A percentile compares a stretch with the other conserved stretches of the same genome.
These are phyloP conservation scores for Artemisia argyi DNA, from an alignment of 129 eudicot genomes.

Conservation along the genomic window DNA sequence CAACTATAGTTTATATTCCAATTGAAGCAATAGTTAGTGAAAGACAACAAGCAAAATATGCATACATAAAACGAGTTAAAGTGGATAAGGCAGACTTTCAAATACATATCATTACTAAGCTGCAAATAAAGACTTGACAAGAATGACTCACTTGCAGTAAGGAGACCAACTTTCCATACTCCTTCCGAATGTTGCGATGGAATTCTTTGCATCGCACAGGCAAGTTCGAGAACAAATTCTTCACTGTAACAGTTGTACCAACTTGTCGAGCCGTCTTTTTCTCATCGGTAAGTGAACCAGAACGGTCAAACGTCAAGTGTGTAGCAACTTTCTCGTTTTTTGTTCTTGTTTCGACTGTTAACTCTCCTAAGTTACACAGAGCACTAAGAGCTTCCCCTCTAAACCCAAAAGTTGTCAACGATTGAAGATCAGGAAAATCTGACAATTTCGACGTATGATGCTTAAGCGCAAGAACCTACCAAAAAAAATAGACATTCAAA, in stretches of 20 bases:
- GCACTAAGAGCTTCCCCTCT: slow-evolving; percentile 98
- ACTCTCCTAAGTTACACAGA: slow-evolving; percentile 70
- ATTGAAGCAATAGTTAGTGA: background rate
- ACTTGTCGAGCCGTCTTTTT: slow-evolving; percentile 82
- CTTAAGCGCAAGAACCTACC: slow-evolving; percentile 85
- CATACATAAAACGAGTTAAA: background rate
- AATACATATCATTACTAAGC: background rate
- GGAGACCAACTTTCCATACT: slow-evolving; percentile 82
- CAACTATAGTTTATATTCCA: background rate
- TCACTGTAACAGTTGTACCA: slow-evolving; percentile 90
- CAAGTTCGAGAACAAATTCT: slow-evolving; percentile 79
- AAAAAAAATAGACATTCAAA: background rate
- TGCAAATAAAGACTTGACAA: slow-evolving; percentile 8
- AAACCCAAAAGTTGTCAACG: slow-evolving; percentile 81
- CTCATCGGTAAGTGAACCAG: slow-evolving; percentile 67
- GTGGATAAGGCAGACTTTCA: too few relatives aligned
- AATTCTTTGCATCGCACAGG: slow-evolving; percentile 95
- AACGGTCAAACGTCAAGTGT: slow-evolving; percentile 74
- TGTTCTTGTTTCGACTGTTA: slow-evolving; percentile 88
- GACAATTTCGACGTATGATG: slow-evolving; percentile 90
- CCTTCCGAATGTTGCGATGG: slow-evolving; percentile 89
- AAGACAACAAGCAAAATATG: background rate
- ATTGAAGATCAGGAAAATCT: slow-evolving; percentile 91
- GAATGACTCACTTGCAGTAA: slow-evolving; percentile 74
- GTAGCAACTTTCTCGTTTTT: slow-evolving; percentile 74